Base-by-base conservation (phyloP, 441 rosid genomes). In the Francoa sonchifolia region DNA sequence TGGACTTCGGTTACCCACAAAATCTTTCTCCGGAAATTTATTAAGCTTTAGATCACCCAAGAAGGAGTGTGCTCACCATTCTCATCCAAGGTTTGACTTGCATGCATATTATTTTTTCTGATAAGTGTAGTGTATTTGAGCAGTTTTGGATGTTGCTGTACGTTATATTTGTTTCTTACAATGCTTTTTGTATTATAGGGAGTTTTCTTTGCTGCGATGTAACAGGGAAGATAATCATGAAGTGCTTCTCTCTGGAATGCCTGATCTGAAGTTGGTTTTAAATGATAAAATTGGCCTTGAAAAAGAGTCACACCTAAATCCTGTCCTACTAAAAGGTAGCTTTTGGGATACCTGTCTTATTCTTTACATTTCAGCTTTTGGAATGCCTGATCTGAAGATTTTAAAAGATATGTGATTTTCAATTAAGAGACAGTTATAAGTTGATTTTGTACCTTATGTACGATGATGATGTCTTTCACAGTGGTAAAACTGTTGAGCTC, bases 51-150 rank as follows among this genome's bases (percentile, higher is more conserved):
- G 58, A 86, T 90, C 19, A 90, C 99, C 39, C 99, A 90, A 36
- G 99, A 90, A 72, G 96, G 96, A 61, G 99, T 86, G 33, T 82
- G 96, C 27, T 90, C 96, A 19, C 99, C 96, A n/a, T 90, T 90
- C 59, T 83, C 99, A 19, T 86, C 95, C 1, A 90, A 86, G 94
- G 99, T 90, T 53, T 42, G 43, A 17, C 10, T 3, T 37, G 5
- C 16, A 9, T 35, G 39, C n/a, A 17, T n/a, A n/a, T n/a, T n/a
- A n/a, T n/a, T n/a, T n/a, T n/a, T n/a, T n/a, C n/a, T n/a, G n/a
- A n/a, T n/a, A n/a, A n/a, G n/a, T n/a, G n/a, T n/a, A n/a, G n/a
- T n/a, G n/a, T n/a, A n/a, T n/a, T n/a, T n/a, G n/a, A n/a, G n/a
- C n/a, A n/a, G n/a, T n/a, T n/a, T n/a, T 92, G 56, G 99, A 92